phyloP scores from a whole-genome alignment of 2,329 filamentous ascomycete species.

The Pestalotiopsis sp. region DNA sequence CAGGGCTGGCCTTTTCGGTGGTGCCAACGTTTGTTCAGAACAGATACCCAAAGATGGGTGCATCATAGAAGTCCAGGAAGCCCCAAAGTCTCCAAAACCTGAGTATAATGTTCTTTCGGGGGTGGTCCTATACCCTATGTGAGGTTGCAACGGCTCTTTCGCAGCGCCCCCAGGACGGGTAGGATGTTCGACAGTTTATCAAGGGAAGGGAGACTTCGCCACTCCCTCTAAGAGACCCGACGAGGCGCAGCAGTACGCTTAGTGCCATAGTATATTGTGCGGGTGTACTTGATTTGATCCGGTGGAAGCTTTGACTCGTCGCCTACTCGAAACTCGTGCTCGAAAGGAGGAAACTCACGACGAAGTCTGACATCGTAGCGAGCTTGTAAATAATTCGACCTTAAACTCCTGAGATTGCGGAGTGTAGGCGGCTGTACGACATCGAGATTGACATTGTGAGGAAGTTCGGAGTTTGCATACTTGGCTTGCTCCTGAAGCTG shows the following conservation, averaged over 20 bases:
- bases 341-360: background rate
- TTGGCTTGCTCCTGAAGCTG: background rate
- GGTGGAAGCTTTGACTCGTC: background rate
- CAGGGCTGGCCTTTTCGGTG: no score
- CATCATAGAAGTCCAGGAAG: no score
- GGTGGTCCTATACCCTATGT: no score
- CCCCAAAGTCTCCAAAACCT: no score
- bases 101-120: no score
- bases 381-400: background rate
- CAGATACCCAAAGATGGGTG: no score
- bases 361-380: background rate
- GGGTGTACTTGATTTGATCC: background rate
- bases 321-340: background rate
- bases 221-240: no score
- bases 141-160: no score
- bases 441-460: background rate
- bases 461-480: no score
- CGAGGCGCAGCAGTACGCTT: background rate
- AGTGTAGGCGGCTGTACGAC: background rate
- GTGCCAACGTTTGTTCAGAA: no score
- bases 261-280: background rate
- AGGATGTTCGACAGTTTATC: no score
- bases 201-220: no score
- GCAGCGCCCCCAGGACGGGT: background rate
- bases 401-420: background rate